Evolutionary conservation across 208 protist species (phyloP), one percentile per base, ranked within the genome.

Genomic region (Hexamita inflata): DNA sequence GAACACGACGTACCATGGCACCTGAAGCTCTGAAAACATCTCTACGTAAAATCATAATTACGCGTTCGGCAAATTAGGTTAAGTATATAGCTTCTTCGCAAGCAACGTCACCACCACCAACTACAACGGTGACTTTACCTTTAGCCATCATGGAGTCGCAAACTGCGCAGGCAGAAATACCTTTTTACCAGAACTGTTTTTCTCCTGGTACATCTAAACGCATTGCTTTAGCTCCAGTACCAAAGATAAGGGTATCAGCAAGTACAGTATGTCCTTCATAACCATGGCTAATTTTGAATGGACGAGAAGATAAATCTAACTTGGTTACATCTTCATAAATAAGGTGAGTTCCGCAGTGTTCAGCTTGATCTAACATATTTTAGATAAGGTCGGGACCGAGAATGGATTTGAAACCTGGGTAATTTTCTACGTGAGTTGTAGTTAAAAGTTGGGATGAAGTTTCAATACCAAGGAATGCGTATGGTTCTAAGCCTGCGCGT

Each of bases 371-470:
- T 15, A 30, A 4, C 11, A 60, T 60, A 28, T 42, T 58, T 35
- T 70, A n/a, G 11, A 75, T 61, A n/a, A 75, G 61, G 34, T 42
- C 38, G 7, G 58, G 59, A n/a, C 58, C 58, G 1, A 32, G 11
- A 42, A 75, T 70, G 13, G 61, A 13, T n/a, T 42, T 75, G 45
- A 53, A 59, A 35, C 41, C 39, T 7, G 74, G 74, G 39, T 40
- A 77, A 39, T 77, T 77, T 34, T 77, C 74, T 4, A 77, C 74
- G 1, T 66, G 15, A 4, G 74, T 77, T 9, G 74, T 77, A 35
- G 74, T 77, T 4, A 66, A 53, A 4, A 77, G 13, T 39, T 77
- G 74, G 30, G 34, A 53, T 4, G 62, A 58, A 34, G 39, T 35
- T 35, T 77, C 57, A 32, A 74, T 77, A 26, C 74, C 74, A 29